Percentiles rank a stretch among this genome's conserved stretches.
Conservation (phyloP, 495 filamentous ascomycete species). For the Echria macrotheca region DNA sequence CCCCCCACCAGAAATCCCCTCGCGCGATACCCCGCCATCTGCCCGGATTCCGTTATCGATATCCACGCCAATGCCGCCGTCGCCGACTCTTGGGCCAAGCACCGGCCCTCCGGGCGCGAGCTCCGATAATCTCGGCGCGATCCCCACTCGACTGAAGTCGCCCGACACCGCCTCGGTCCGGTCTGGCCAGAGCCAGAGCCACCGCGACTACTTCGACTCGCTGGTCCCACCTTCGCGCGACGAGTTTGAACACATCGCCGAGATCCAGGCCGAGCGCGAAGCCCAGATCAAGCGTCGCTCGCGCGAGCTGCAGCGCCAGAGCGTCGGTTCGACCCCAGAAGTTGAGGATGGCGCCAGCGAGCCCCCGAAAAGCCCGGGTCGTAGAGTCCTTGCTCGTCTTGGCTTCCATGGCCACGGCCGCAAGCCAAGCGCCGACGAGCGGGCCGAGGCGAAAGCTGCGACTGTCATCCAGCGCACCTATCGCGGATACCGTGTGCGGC, state of each 20-base stretch:
- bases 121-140: not conserved
- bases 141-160: not conserved
- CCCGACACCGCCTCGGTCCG: not conserved
- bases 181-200: not conserved
- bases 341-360: not conserved
- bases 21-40: not conserved
- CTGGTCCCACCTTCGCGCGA: slow-evolving; percentile 40
- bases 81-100: not conserved
- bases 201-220: slow-evolving; percentile 44
- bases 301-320: slow-evolving; percentile 28
- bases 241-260: slow-evolving; percentile 38
- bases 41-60: not conserved
- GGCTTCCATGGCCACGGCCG: slow-evolving; percentile 3
- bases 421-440: slow-evolving; percentile 12
- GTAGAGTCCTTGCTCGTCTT: too few relatives aligned
- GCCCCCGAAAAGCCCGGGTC: not conserved
- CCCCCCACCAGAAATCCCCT: not conserved
- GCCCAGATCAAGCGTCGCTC: slow-evolving; percentile 32
- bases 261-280: slow-evolving; percentile 43
- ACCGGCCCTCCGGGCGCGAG: not conserved
- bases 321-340: not conserved
- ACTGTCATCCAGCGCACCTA: slow-evolving; percentile 60
- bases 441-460: slow-evolving; percentile 38
- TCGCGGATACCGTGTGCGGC: slow-evolving; percentile 62
- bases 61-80: not conserved